Base-by-base conservation (phyloP, 768 basidiomycete species). In the Termitomyces sp. region DNA sequence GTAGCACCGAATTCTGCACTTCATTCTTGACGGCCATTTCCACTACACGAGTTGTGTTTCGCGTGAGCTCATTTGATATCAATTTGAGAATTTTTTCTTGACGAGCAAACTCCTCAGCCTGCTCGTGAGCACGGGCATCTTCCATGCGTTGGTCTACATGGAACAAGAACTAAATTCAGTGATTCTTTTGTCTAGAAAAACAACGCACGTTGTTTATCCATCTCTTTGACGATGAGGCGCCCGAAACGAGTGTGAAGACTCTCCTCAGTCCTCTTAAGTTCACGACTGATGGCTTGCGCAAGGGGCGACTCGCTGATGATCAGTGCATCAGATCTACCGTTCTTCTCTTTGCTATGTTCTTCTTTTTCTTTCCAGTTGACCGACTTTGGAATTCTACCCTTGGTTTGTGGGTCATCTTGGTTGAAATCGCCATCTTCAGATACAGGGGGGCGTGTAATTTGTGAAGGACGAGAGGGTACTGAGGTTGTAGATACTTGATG, bases 51-150 rank as follows among this genome's bases (percentile, higher is more conserved):
- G 90, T 90, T 11, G 91, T 93, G 62, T 93, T 93, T 71, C 88
- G 84, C 9, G 88, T 92, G 49, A 93, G 76, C 69, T 92, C 89
- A 1, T 82, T 88, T 22, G 90, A 93, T 61, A 93, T 92, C 52
- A 93, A 74, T 71, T 93, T 93, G 64, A 93, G 74, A 58, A 93
- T 90, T 69, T 88, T 91, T 71, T 94, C 92, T 69, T 94, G 90
- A 14, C 91, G 83, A 38, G 83, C 76, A 58, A 90, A 90, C 65
- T 93, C 90, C 58, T 87, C 87, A 10, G 83, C 78, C 65, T 90
- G 88, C 60, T 92, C 90, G 55, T 83, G 81, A 24, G 77, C 79
- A 58, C 90, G 85, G 48, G 84, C 83, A 43, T 93, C 91, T 64
- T 93, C 92, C 60, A 93, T 74, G 42, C 90, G 88, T 80, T 85